phyloP scores from a whole-genome alignment of 495 filamentous ascomycete genomes.

The Zalerion maritima region DNA sequence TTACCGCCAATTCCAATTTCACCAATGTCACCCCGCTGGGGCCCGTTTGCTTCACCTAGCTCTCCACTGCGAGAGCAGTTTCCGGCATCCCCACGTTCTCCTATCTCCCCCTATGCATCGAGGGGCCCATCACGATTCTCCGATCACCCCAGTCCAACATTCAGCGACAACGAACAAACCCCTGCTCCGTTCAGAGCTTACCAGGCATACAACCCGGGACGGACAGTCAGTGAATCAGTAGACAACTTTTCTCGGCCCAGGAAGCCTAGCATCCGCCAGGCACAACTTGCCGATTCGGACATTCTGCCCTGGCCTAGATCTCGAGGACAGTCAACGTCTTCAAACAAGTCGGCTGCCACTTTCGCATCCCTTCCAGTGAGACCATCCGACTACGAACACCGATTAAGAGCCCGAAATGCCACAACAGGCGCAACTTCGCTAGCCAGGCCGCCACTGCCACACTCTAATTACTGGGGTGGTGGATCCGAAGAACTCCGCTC shows the following conservation, averaged over 20 bases:
- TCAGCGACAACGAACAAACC: conserved; percentile 4
- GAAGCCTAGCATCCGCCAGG: conserved; percentile 29
- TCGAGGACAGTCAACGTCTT: conserved; percentile 30
- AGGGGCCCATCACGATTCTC: background rate
- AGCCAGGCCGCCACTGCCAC: conserved; percentile 2
- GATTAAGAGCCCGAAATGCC: no score
- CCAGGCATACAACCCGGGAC: conserved; percentile 9
- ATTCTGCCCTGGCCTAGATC: conserved; percentile 23
- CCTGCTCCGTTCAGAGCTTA: conserved; percentile 10
- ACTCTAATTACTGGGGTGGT: background rate
- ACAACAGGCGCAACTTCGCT: conserved; percentile 5
- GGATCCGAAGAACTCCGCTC: conserved; percentile 43
- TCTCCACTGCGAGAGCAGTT: conserved; percentile 6
- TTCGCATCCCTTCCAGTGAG: conserved; percentile 23
- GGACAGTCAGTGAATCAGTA: conserved; percentile 15
- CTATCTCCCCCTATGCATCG: background rate
- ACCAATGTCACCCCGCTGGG: conserved; percentile 28
- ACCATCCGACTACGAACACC: conserved; percentile 19
- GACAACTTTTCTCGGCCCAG: conserved; percentile 41
- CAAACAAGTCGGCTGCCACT: conserved; percentile 28
- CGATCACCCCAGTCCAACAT: background rate
- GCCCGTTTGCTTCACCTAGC: conserved; percentile 19
- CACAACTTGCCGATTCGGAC: conserved; percentile 19
- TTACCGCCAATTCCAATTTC: conserved; percentile 13
- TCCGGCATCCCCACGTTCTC: conserved; percentile 6